These are phyloP conservation scores for Podospora pseudoanserina DNA, from an alignment of 495 filamentous ascomycete genomes.

Conservation along the genomic window DNA sequence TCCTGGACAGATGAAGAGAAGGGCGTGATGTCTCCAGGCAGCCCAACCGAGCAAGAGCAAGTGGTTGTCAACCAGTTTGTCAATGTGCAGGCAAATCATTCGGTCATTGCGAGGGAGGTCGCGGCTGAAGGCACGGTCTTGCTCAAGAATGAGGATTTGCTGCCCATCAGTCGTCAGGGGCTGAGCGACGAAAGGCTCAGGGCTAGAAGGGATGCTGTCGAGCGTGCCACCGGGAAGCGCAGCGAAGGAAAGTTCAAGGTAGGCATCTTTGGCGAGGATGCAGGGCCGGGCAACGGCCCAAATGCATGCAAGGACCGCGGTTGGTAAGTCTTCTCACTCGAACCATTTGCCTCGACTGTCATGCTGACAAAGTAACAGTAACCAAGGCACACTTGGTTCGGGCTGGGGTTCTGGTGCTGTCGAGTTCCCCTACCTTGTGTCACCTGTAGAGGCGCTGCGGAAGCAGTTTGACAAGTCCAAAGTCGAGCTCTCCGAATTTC, in stretches of 20 bases:
- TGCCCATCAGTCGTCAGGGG: conserved; percentile 56
- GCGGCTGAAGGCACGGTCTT: conserved; percentile 83
- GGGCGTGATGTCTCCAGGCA: conserved; percentile 64
- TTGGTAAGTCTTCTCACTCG: conserved; percentile 10
- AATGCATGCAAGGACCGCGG: conserved; percentile 71
- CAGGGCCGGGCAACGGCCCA: conserved; percentile 62
- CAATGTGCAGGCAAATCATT: conserved; percentile 70
- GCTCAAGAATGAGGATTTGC: conserved; percentile 72
- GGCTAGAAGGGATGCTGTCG: conserved; percentile 20
- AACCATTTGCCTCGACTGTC: not conserved
- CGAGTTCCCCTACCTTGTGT: conserved; percentile 77
- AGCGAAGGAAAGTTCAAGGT: conserved; percentile 51
- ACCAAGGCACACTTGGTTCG: conserved; percentile 75
- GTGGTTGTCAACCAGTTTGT: conserved; percentile 75
- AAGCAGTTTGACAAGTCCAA: conserved; percentile 55
- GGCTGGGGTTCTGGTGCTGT: conserved; percentile 92
- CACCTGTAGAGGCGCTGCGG: conserved; percentile 64
- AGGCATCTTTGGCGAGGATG: conserved; percentile 84
- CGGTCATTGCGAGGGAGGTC: conserved; percentile 63
- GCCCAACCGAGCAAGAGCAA: conserved; percentile 44
- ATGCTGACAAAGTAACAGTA: conserved; percentile 50
- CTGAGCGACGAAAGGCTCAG: conserved; percentile 36
- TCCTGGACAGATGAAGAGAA: conserved; percentile 75
- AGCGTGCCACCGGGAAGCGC: conserved; percentile 20
- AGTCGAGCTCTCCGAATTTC: conserved; percentile 57